These are phyloP conservation scores for Hysterangium stoloniferum DNA, from an alignment of 768 basidiomycete genomes.

Conservation along the genomic window DNA sequence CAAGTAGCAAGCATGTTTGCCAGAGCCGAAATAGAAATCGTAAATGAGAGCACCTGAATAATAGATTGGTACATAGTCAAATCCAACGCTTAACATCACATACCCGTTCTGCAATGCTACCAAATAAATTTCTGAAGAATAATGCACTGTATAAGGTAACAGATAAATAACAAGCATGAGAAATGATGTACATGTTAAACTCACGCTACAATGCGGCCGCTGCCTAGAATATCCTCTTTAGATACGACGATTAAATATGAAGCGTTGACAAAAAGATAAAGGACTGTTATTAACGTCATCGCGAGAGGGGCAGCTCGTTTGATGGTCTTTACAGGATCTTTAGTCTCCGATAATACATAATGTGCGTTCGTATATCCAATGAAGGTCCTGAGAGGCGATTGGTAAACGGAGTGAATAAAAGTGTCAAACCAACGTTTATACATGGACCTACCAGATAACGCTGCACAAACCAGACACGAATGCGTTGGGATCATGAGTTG, in stretches of 20 bases:
- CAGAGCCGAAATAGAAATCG: constrained; percentile 57
- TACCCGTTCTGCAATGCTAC: constrained; percentile 51
- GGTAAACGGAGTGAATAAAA: background rate
- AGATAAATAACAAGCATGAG: background rate
- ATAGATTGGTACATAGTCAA: constrained; percentile 3
- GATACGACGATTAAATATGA: constrained; percentile 72
- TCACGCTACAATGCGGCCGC: constrained; percentile 61
- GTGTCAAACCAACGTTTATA: too few species aligned
- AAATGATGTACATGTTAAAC: constrained; percentile 17
- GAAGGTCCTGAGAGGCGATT: constrained; percentile 44
- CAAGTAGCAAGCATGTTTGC: constrained; percentile 58
- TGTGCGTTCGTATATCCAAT: constrained; percentile 70
- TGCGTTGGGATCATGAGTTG: constrained; percentile 42
- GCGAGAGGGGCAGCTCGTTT: constrained; percentile 64
- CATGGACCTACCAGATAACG: constrained; percentile 65
- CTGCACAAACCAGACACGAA: constrained; percentile 59
- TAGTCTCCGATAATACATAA: constrained; percentile 64
- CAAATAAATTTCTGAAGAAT: constrained; percentile 71
- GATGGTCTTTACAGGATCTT: constrained; percentile 62
- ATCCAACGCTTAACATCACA: constrained; percentile 10
- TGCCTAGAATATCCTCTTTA: constrained; percentile 58
- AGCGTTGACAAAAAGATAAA: constrained; percentile 60
- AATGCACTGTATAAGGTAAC: constrained; percentile 37
- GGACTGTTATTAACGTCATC: constrained; percentile 46
- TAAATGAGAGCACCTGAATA: constrained; percentile 45